A percentile compares a stretch with the other conserved stretches of the same genome.
Evolutionary conservation across 768 basidiomycete genomes (phyloP).

Genomic region (Ramaria rubella): DNA sequence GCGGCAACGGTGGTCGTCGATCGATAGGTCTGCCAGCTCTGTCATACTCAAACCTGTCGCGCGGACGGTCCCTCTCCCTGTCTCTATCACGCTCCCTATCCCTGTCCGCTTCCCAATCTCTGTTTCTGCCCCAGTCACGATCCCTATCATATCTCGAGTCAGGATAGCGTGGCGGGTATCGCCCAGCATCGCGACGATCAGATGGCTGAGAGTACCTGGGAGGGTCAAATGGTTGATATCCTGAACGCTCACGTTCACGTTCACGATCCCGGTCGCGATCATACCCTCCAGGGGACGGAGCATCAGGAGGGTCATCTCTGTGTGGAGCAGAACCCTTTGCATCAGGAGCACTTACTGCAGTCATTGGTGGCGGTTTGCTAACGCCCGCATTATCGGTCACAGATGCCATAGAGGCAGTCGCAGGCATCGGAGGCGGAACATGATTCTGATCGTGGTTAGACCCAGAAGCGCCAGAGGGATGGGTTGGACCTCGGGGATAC

Average conservation of each 20-base stretch:
- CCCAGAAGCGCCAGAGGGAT: not conserved
- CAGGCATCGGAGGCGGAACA: not conserved
- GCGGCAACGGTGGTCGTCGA: not conserved
- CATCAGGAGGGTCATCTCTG: not conserved
- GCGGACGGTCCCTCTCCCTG: not conserved
- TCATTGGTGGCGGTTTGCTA: not conserved
- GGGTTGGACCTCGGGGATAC: not conserved
- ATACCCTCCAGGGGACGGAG: not conserved
- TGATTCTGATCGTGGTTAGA: not conserved
- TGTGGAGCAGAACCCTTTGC: not conserved
- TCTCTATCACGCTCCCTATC: conserved; percentile 2
- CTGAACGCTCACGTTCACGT: conserved; percentile 9
- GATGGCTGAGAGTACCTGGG: conserved; percentile 2
- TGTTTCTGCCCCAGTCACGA: conserved; percentile 6
- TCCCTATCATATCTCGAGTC: conserved; percentile 9
- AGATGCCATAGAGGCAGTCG: not conserved
- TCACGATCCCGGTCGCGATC: not conserved
- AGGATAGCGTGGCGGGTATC: conserved; percentile 1
- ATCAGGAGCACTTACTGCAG: not conserved
- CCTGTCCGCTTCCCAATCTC: conserved; percentile 1
- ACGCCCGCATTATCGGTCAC: not conserved
- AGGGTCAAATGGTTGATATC: not conserved
- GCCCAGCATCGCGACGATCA: conserved; percentile 8
- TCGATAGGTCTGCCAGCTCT: conserved; percentile 2
- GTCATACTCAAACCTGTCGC: conserved; percentile 3